Evolutionary conservation across 306 rosid species (phyloP).

Genomic region (Begonia loranthoides): DNA sequence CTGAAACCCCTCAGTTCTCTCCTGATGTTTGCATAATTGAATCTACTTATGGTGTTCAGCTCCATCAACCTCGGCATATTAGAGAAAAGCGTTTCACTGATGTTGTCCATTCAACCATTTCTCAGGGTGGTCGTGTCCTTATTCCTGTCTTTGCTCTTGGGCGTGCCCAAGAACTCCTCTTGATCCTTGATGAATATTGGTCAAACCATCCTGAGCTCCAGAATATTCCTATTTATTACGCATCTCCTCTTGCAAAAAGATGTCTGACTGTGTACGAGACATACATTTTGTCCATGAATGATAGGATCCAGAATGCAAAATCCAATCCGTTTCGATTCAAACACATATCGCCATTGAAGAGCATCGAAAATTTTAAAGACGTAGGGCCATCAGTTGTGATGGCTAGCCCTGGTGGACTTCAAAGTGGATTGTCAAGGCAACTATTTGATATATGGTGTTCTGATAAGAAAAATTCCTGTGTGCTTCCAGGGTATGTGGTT

Average conservation of each 20-base stretch:
- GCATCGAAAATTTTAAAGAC: conserved; percentile 75
- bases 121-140: conserved; percentile 94
- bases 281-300: conserved; percentile 92
- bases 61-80: conserved; percentile 80
- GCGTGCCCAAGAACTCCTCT: conserved; percentile 89
- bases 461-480: conserved; percentile 72
- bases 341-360: conserved; percentile 66
- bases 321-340: conserved; percentile 82
- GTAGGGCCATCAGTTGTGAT: conserved; percentile 86
- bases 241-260: conserved; percentile 91
- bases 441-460: conserved; percentile 93
- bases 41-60: conserved; percentile 89
- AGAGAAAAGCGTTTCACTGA: conserved; percentile 90
- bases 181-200: conserved; percentile 94
- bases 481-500: conserved; percentile 77
- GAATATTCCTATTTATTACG: conserved; percentile 81
- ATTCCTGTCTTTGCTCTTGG: conserved; percentile 92
- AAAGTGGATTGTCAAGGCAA: conserved; percentile 84
- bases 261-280: conserved; percentile 91
- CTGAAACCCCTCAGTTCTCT: conserved; percentile 89
- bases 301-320: conserved; percentile 83
- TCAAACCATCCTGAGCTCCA: conserved; percentile 86
- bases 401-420: conserved; percentile 96
- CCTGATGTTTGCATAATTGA: conserved; percentile 95
- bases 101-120: conserved; percentile 70